Conservation (phyloP, 495 filamentous ascomycete species). For the Friedmanniomyces endolithicus region DNA sequence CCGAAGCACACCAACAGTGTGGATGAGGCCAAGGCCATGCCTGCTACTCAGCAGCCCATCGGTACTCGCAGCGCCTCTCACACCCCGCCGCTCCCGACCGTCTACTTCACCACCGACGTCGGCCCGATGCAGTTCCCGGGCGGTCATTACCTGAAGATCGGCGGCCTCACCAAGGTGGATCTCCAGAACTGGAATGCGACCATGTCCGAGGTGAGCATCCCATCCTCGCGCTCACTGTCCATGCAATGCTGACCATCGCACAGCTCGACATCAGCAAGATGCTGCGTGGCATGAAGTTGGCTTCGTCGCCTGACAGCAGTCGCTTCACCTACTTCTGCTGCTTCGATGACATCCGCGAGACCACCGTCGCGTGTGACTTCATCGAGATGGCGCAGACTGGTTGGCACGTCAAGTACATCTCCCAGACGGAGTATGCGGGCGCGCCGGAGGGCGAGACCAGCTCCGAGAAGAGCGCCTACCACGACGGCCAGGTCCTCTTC, state of each 20-base stretch:
- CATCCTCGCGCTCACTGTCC: background rate
- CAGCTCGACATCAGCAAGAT: slow-evolving; percentile 6
- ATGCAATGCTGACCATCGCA: slow-evolving; percentile 1
- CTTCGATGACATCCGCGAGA: slow-evolving; percentile 20
- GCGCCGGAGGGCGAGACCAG: background rate
- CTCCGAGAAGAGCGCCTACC: background rate
- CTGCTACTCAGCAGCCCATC: slow-evolving; percentile 13
- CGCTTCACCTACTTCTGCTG: background rate
- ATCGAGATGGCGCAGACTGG: background rate
- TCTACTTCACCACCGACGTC: slow-evolving; percentile 17
- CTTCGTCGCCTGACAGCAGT: background rate
- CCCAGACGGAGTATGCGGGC: slow-evolving; percentile 10
- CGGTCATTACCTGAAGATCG: slow-evolving; percentile 12
- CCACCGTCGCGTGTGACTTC: background rate
- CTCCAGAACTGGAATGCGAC: background rate
- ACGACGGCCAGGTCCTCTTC: slow-evolving; percentile 18
- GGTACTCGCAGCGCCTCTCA: slow-evolving; percentile 6
- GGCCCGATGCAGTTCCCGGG: background rate
- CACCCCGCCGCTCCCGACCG: background rate
- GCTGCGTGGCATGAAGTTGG: background rate
- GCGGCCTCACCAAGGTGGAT: background rate
- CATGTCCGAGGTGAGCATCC: background rate
- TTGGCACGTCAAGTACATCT: slow-evolving; percentile 2
- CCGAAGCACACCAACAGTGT: background rate
- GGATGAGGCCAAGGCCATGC: slow-evolving; percentile 4